A percentile compares a stretch with the other conserved stretches of the same genome.
These are phyloP conservation scores for Mortierella claussenii DNA, from an alignment of 192 early-diverging fungal species.

Conservation along the genomic window DNA sequence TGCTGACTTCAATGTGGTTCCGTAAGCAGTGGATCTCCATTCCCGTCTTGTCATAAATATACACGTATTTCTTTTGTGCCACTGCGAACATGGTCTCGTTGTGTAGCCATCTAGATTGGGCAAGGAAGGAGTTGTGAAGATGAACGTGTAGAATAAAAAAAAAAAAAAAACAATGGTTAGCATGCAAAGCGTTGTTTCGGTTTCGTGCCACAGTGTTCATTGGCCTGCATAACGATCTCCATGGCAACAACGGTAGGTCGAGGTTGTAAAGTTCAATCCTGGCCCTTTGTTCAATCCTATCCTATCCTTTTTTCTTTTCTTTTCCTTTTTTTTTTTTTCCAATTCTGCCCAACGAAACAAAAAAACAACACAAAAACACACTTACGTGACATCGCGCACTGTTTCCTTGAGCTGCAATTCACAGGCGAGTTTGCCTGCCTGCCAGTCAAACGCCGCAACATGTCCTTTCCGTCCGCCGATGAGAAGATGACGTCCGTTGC, in stretches of 20 bases:
- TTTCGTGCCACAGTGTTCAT: no score
- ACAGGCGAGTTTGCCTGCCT: slow-evolving; percentile 74
- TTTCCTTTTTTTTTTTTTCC: neutral
- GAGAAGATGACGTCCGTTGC: slow-evolving; percentile 81
- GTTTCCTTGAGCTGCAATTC: slow-evolving; percentile 92
- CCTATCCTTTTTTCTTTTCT: neutral
- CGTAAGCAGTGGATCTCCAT: slow-evolving; percentile 90
- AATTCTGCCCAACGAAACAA: no score
- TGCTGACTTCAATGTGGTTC: slow-evolving; percentile 83
- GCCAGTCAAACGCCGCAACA: slow-evolving; percentile 93
- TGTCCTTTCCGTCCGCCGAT: slow-evolving; percentile 88
- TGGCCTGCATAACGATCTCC: no score
- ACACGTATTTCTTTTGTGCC: slow-evolving; percentile 95
- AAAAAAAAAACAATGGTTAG: no score
- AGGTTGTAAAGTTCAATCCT: no score
- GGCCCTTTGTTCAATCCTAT: no score
- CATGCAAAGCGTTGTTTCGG: no score
- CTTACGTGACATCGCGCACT: slow-evolving; percentile 84
- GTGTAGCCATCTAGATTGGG: slow-evolving; percentile 95
- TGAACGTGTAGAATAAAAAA: no score
- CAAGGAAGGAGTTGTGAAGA: no score
- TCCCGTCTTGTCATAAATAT: slow-evolving; percentile 93
- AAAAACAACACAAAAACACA: no score
- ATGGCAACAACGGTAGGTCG: no score
- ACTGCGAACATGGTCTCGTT: slow-evolving; percentile 94